Percentiles rank a stretch among this genome's conserved stretches.
These are phyloP conservation scores for Tolypocladium ovalisporum DNA, from an alignment of 2,329 filamentous ascomycete genomes.

Conservation along the genomic window DNA sequence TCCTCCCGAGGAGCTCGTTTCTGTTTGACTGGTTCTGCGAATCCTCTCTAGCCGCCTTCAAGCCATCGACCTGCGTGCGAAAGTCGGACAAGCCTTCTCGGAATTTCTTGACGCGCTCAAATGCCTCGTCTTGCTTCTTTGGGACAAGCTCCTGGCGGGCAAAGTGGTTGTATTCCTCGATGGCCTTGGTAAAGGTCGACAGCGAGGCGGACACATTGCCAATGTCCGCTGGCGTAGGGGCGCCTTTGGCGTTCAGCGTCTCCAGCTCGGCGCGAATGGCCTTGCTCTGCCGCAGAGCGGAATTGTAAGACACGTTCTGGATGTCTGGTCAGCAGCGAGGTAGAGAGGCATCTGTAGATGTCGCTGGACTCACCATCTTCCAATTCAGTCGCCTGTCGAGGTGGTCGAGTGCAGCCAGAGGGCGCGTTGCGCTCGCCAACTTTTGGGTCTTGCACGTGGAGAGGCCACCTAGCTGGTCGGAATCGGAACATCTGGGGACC, in stretches of 20 bases:
- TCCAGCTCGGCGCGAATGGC: conserved; percentile 68
- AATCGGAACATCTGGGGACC: neutral
- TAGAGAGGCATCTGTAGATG: no score
- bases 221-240: conserved; percentile 42
- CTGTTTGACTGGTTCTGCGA: conserved; percentile 55
- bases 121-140: conserved; percentile 84
- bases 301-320: conserved; percentile 77
- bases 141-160: conserved; percentile 82
- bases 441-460: neutral
- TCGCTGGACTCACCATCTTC: neutral
- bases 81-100: conserved; percentile 72
- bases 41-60: conserved; percentile 72
- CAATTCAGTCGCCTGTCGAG: neutral
- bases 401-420: neutral
- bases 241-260: conserved; percentile 52
- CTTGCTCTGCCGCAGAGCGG: conserved; percentile 73
- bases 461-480: neutral
- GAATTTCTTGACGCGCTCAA: conserved; percentile 78
- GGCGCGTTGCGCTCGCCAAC: neutral
- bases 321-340: neutral
- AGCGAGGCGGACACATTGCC: conserved; percentile 71
- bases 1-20: conserved; percentile 71
- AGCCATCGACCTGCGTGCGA: conserved; percentile 61
- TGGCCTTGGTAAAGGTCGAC: conserved; percentile 71
- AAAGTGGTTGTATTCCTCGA: conserved; percentile 83